A percentile compares a stretch with the other conserved stretches of the same genome.
These are phyloP conservation scores for Myxozyma neotropica DNA, from an alignment of 805 yeast genomes.

Conservation along the genomic window DNA sequence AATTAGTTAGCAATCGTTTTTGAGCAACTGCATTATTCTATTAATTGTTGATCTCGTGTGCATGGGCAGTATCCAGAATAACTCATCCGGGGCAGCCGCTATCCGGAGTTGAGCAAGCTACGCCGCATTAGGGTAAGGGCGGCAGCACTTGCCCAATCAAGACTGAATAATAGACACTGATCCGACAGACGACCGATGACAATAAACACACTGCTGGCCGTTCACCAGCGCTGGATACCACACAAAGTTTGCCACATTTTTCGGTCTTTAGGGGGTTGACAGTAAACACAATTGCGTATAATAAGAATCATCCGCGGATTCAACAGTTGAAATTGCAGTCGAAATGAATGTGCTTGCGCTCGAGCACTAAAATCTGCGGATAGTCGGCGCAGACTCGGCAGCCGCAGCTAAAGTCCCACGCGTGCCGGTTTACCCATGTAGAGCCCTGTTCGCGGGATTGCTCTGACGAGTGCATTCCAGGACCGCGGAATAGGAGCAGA, in stretches of 20 bases:
- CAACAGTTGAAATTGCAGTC: neutral
- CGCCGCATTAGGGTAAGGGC: conserved; percentile 4
- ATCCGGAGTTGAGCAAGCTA: neutral
- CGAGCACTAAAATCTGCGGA: neutral
- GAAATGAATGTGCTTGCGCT: neutral
- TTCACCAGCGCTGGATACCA: no score
- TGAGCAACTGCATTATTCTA: neutral
- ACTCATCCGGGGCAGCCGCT: neutral
- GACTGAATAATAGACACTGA: neutral
- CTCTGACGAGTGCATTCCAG: neutral
- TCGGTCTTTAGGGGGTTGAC: no score
- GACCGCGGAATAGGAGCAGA: neutral
- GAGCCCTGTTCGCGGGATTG: no score
- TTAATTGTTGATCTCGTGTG: neutral
- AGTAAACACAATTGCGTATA: no score
- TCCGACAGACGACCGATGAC: no score
- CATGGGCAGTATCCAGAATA: neutral
- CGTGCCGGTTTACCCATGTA: neutral
- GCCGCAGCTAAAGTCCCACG: conserved; percentile 7
- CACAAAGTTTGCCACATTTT: no score
- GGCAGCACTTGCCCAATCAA: neutral
- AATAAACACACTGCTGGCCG: no score
- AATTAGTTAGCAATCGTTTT: neutral
- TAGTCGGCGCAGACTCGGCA: conserved; percentile 7
- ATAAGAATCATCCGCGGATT: no score